phyloP scores from a whole-genome alignment of 2,329 filamentous ascomycete species.

The Claviceps quebecensis region DNA sequence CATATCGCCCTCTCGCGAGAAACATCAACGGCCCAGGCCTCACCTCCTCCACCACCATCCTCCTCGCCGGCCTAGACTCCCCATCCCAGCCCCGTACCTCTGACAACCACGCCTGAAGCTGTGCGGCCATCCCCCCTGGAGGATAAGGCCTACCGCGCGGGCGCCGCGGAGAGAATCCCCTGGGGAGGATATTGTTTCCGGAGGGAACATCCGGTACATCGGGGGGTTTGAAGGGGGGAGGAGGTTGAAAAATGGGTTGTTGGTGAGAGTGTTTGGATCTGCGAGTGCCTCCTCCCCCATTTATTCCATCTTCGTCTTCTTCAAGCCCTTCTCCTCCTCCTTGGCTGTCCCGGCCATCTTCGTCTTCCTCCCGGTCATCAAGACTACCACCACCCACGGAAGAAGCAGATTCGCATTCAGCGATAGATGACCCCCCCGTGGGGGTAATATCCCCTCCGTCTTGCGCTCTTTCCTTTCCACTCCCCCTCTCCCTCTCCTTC shows the following conservation, averaged over 20 bases:
- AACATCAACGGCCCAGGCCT: conserved; percentile 21
- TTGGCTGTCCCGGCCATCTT: not conserved
- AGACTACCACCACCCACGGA: no score
- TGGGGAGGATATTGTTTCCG: conserved; percentile 10
- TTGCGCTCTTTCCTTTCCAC: no score
- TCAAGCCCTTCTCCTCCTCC: no score
- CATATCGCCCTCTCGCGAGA: conserved; percentile 14
- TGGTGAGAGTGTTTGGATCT: conserved; percentile 2
- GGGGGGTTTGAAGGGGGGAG: conserved; percentile 25
- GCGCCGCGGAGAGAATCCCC: conserved; percentile 24
- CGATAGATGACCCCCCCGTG: no score
- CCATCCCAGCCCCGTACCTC: conserved; percentile 24
- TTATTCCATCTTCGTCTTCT: not conserved
- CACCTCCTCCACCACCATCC: conserved; percentile 18
- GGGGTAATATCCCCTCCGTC: no score
- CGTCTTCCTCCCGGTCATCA: not conserved
- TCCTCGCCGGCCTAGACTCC: conserved; percentile 6
- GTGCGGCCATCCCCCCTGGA: conserved; percentile 23
- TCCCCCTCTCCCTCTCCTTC: no score
- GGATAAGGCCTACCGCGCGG: conserved; percentile 22
- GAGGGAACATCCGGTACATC: conserved; percentile 10
- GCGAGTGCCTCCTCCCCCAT: not conserved
- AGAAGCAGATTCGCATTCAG: no score
- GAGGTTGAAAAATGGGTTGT: conserved; percentile 24
- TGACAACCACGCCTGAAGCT: conserved; percentile 27